Percentiles rank a stretch among this genome's conserved stretches.
Evolutionary conservation across 1,284 basidiomycete species (phyloP).

Genomic region (Sporisorium sorghi): DNA sequence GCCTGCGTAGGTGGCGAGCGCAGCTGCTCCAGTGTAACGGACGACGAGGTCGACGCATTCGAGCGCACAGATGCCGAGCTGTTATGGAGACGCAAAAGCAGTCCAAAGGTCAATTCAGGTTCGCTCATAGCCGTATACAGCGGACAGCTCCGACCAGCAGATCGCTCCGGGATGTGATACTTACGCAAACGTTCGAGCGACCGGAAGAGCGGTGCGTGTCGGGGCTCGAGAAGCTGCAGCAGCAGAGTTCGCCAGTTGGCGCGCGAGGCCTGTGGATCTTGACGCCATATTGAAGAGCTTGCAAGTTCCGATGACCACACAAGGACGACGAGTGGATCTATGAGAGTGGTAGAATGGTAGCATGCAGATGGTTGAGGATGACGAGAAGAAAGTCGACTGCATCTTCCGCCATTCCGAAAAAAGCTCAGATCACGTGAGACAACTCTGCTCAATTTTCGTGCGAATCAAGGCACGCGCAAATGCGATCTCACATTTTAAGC

Average conservation of each 20-base stretch:
- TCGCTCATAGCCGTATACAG: no score
- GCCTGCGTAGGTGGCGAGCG: no score
- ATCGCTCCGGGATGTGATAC: constrained; percentile 4
- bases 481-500: constrained; percentile 4
- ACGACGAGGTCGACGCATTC: constrained; percentile 35
- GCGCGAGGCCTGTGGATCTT: constrained; percentile 18
- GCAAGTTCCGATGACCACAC: no score
- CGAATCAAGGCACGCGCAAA: constrained; percentile 15
- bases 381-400: constrained; percentile 26
- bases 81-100: neutral
- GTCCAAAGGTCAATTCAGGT: neutral
- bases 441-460: constrained; percentile 12
- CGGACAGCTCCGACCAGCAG: no score
- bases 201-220: constrained; percentile 7
- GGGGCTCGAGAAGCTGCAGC: constrained; percentile 18
- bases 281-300: constrained; percentile 27
- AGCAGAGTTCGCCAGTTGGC: constrained; percentile 19
- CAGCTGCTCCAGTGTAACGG: constrained; percentile 41
- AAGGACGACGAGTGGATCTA: no score
- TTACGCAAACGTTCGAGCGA: constrained; percentile 30
- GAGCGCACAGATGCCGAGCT: constrained; percentile 27
- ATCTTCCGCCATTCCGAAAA: constrained; percentile 19
- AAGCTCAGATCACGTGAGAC: constrained; percentile 37
- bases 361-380: constrained; percentile 4
- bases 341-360: neutral